phyloP scores from a whole-genome alignment of 2,329 filamentous ascomycete species.

The Xylariaceae sp. region DNA sequence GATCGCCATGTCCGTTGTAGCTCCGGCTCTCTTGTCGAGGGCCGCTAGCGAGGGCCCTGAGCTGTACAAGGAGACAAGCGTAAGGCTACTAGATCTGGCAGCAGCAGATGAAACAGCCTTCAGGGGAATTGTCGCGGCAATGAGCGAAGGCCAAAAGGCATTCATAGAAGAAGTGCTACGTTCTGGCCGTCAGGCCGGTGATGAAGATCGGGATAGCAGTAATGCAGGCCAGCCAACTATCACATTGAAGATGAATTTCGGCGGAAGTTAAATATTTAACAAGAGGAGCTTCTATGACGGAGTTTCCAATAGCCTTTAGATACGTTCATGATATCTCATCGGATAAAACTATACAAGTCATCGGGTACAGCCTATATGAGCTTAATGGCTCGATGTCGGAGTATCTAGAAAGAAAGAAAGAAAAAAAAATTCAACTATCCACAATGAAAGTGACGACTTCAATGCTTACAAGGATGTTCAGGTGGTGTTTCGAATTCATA shows the following conservation, averaged over 20 bases:
- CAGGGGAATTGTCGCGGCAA: constrained; percentile 71
- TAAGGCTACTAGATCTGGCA: constrained; percentile 79
- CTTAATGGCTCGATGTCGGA: no score
- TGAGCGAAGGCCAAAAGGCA: constrained; percentile 72
- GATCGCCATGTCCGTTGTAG: constrained; percentile 74
- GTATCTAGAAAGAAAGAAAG: no score
- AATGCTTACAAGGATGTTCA: no score
- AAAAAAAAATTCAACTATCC: no score
- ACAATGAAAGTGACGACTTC: no score
- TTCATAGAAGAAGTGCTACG: constrained; percentile 84
- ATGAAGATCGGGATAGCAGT: constrained; percentile 47
- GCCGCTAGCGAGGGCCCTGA: constrained; percentile 68
- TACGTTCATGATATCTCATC: constrained; percentile 11
- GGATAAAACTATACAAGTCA: no score
- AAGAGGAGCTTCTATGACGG: neutral
- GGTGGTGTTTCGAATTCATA: no score
- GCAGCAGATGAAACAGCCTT: constrained; percentile 76
- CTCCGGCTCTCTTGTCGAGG: constrained; percentile 77
- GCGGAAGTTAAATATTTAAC: constrained; percentile 40
- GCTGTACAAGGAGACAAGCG: constrained; percentile 75
- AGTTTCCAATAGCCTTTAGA: neutral
- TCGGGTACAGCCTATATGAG: no score
- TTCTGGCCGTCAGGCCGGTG: constrained; percentile 59
- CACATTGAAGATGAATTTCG: constrained; percentile 94
- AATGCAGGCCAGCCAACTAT: constrained; percentile 75